Percentiles rank a stretch among this genome's conserved stretches.
Evolutionary conservation across 2,329 filamentous ascomycete genomes (phyloP).

Genomic region (Hymenoscyphus repandus): DNA sequence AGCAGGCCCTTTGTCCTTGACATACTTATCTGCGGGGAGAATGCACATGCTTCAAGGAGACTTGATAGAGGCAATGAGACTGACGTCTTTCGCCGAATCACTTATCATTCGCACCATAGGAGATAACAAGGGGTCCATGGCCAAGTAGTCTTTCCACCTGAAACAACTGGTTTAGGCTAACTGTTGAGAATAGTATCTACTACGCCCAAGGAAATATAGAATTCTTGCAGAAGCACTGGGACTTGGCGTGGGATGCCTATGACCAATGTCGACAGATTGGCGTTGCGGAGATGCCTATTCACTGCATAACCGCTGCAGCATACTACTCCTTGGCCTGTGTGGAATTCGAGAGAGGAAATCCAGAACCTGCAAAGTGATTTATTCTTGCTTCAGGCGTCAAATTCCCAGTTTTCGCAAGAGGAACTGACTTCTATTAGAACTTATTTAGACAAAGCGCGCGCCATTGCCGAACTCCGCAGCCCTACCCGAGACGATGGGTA

Average conservation of each 20-base stretch:
- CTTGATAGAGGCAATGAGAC: constrained; percentile 7
- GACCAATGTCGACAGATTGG: constrained; percentile 12
- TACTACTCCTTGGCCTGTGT: constrained; percentile 18
- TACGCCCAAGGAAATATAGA: constrained; percentile 21
- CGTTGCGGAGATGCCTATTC: constrained; percentile 13
- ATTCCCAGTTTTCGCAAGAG: too few species aligned
- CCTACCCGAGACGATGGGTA: constrained; percentile 18
- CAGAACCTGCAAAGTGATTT: constrained; percentile 8
- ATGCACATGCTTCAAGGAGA: constrained; percentile 9
- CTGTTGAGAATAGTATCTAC: constrained; percentile 12
- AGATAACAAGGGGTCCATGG: constrained; percentile 15
- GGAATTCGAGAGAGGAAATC: constrained; percentile 7
- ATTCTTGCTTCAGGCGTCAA: too few species aligned
- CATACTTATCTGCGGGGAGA: constrained; percentile 16
- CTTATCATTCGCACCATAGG: constrained; percentile 15
- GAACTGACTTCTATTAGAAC: too few species aligned
- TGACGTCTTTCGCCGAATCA: constrained; percentile 13
- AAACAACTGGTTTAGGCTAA: background rate
- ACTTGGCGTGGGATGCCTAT: constrained; percentile 7
- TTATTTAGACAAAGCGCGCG: constrained; percentile 18
- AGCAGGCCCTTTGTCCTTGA: constrained; percentile 12
- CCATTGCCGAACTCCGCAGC: constrained; percentile 20
- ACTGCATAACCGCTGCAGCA: constrained; percentile 17
- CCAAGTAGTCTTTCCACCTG: constrained; percentile 6
- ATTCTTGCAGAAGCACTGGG: constrained; percentile 11